Conservation (phyloP, 2,329 filamentous ascomycete species). For the Exophiala aquamarina region DNA sequence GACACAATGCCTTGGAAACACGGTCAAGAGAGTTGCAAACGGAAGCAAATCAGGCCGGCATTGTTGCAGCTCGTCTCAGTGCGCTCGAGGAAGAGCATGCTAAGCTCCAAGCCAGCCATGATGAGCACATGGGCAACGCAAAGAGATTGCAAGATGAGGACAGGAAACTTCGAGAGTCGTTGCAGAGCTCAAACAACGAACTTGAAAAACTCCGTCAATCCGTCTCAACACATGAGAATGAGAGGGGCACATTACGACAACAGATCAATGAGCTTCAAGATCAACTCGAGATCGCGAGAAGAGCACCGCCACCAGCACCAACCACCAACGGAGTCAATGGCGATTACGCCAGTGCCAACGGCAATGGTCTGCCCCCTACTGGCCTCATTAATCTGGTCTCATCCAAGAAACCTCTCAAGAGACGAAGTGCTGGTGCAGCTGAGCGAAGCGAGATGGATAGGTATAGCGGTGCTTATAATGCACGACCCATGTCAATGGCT, state of each 20-base stretch:
- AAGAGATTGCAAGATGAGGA: constrained; percentile 96
- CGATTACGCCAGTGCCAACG: constrained; percentile 60
- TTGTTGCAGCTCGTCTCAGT: constrained; percentile 83
- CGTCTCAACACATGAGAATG: constrained; percentile 74
- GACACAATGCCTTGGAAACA: constrained; percentile 85
- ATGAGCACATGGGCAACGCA: constrained; percentile 86
- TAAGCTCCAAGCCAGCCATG: constrained; percentile 82
- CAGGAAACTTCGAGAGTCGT: constrained; percentile 76
- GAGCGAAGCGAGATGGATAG: constrained; percentile 84
- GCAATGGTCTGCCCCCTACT: constrained; percentile 57
- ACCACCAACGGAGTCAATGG: constrained; percentile 48
- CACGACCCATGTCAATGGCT: constrained; percentile 94
- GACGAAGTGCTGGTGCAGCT: constrained; percentile 77
- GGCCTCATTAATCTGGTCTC: constrained; percentile 96
- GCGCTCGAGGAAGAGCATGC: constrained; percentile 96
- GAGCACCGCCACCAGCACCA: constrained; percentile 65
- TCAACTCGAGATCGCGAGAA: constrained; percentile 83
- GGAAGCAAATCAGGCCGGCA: constrained; percentile 96
- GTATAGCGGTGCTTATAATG: constrained; percentile 90
- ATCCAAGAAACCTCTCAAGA: constrained; percentile 87
- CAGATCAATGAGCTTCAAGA: constrained; percentile 89
- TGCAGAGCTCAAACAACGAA: constrained; percentile 76
- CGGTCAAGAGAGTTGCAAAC: constrained; percentile 91
- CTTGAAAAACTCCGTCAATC: constrained; percentile 75
- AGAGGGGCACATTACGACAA: constrained; percentile 81